A percentile compares a stretch with the other conserved stretches of the same genome.
These are phyloP conservation scores for Aspergillus viridinutans DNA, from an alignment of 2,329 filamentous ascomycete genomes.

Conservation along the genomic window DNA sequence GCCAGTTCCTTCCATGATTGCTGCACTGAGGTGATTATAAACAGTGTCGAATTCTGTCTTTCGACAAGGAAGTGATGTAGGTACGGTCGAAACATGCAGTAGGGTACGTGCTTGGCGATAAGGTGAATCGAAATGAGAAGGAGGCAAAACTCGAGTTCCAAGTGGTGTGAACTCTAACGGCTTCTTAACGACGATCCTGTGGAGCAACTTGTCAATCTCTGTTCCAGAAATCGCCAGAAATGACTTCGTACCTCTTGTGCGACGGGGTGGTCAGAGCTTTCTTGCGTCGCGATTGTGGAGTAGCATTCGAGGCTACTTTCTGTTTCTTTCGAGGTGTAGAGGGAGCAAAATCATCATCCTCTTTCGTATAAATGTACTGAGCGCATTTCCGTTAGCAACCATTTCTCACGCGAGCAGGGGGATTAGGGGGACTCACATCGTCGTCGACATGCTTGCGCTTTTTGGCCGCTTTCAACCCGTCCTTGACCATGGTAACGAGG, in stretches of 20 bases:
- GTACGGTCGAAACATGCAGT: constrained; percentile 90
- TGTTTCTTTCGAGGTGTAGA: constrained; percentile 56
- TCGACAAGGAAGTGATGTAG: constrained; percentile 80
- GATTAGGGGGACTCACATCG: constrained; percentile 31
- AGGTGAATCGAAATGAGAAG: constrained; percentile 70
- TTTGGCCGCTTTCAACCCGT: constrained; percentile 61
- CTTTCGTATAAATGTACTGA: constrained; percentile 38
- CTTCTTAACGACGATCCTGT: constrained; percentile 69
- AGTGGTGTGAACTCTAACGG: constrained; percentile 92
- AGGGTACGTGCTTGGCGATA: constrained; percentile 86
- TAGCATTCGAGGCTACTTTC: constrained; percentile 45
- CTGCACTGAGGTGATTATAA: constrained; percentile 88
- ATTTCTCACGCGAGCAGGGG: not conserved
- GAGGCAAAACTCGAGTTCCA: constrained; percentile 79
- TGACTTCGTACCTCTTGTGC: constrained; percentile 53
- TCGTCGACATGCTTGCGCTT: constrained; percentile 44
- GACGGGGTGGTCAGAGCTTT: constrained; percentile 56
- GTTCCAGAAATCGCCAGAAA: constrained; percentile 20
- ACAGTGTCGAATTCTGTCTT: constrained; percentile 89
- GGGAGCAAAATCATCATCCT: constrained; percentile 32
- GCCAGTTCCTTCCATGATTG: constrained; percentile 88
- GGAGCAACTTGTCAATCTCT: constrained; percentile 7
- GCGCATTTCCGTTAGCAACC: constrained; percentile 5
- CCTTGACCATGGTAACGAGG: constrained; percentile 64
- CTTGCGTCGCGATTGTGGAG: constrained; percentile 40